Evolutionary conservation across 2,329 filamentous ascomycete species (phyloP).

Genomic region (Phaeomoniella chlamydospora): DNA sequence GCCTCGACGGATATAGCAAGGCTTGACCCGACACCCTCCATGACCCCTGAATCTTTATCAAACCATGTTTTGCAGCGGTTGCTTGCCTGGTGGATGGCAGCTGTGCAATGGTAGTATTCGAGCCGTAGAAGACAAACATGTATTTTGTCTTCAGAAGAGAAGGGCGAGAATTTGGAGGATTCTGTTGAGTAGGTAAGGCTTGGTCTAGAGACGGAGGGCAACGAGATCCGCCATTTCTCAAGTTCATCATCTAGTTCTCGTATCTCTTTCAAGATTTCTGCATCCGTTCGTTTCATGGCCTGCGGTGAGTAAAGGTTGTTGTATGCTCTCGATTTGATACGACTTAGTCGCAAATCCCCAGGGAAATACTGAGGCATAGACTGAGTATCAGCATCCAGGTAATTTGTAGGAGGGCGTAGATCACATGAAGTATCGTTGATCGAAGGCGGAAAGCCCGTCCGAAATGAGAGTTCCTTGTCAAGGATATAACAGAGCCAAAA

Average conservation of each 20-base stretch:
- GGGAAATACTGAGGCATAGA: conserved; percentile 21
- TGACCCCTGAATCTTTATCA: conserved; percentile 16
- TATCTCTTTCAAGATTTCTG: conserved; percentile 39
- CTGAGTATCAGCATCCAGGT: conserved; percentile 18
- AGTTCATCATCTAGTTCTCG: conserved; percentile 42
- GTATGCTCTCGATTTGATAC: conserved; percentile 37
- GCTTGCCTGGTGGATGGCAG: conserved; percentile 40
- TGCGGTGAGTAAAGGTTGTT: conserved; percentile 34
- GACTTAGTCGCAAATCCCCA: conserved; percentile 32
- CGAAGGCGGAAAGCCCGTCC: conserved; percentile 37
- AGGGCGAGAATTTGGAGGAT: too few relatives aligned
- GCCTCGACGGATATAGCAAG: conserved; percentile 39
- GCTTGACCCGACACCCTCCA: conserved; percentile 37
- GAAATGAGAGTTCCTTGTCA: conserved; percentile 41
- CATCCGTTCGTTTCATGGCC: conserved; percentile 35
- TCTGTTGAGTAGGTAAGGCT: conserved; percentile 31
- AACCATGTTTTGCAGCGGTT: conserved; percentile 33
- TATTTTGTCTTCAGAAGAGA: conserved; percentile 25
- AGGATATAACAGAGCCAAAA: conserved; percentile 43
- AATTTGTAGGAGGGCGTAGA: conserved; percentile 30
- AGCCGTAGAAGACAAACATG: conserved; percentile 33
- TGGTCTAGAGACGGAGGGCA: conserved; percentile 31
- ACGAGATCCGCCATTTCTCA: conserved; percentile 37
- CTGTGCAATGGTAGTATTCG: conserved; percentile 42
- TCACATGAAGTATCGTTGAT: conserved; percentile 39